Percentiles rank a stretch among this genome's conserved stretches.
These are phyloP conservation scores for Sideroxylon spinosum DNA, from an alignment of 179 eudicot genomes.

Conservation along the genomic window DNA sequence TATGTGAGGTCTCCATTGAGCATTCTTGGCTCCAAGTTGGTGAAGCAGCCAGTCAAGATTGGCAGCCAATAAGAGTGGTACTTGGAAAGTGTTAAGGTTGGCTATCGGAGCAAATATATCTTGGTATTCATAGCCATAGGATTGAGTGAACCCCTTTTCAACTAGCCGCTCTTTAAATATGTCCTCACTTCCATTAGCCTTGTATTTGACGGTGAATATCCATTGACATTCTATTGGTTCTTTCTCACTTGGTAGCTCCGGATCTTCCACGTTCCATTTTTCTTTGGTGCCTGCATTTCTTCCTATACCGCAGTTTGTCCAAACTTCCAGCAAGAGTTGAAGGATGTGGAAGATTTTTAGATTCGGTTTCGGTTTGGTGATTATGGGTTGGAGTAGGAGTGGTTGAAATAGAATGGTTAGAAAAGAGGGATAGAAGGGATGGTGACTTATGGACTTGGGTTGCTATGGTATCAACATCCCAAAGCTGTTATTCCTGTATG, in stretches of 20 bases:
- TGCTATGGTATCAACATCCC: not conserved
- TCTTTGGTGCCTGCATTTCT: not conserved
- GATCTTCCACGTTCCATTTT: not conserved
- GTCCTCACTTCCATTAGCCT: too few species aligned
- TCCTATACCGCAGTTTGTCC: not conserved
- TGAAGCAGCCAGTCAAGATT: too few species aligned
- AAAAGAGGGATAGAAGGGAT: not conserved
- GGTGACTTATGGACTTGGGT: not conserved
- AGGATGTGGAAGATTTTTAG: not conserved
- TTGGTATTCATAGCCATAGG: too few species aligned
- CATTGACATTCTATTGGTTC: not conserved
- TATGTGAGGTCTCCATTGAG: not conserved
- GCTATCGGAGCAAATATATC: too few species aligned
- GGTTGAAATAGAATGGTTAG: not conserved
- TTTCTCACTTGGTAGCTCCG: not conserved
- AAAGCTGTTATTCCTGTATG: not conserved
- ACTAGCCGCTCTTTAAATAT: not conserved
- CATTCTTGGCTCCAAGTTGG: not conserved
- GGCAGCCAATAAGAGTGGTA: too few species aligned
- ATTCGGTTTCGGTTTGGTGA: not conserved
- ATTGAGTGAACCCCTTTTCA: constrained; percentile 1
- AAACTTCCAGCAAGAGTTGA: too few species aligned
- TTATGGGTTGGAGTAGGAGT: not conserved
- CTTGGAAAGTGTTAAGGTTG: too few species aligned
- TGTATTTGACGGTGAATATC: not conserved